Evolutionary conservation across 2,329 filamentous ascomycete genomes (phyloP), one percentile per base, ranked within the genome.

Genomic region (Trichoderma sp.): DNA sequence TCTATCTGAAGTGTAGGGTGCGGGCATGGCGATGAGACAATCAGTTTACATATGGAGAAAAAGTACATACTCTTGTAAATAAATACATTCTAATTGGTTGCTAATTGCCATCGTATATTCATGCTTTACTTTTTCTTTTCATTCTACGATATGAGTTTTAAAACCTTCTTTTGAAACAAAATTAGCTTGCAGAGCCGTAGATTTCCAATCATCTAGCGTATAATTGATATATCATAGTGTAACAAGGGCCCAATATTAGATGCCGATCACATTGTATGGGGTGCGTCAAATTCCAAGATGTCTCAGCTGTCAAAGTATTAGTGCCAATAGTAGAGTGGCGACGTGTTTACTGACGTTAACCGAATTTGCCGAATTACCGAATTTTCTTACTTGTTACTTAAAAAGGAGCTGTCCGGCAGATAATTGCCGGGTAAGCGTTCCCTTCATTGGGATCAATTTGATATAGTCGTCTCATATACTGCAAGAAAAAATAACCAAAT

Each of bases 341-440:
- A 33, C 29, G 7, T 21, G 55, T 27, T n/a, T 16, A 4, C 19
- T 52, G 24, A 13, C 31, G 49, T 55, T 35, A 21, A 16, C 61
- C 47, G 61, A 64, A 55, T 19, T 55, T 29, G 40, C 61, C 61
- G 61, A 55, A 52, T 31, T 52, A 49, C 59, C 43, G 59, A 52
- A 29, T 21, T 31, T 29, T 16, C 49, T 55, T 63, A 47, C 60
- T 29, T 55, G 21, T 31, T 47, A 47, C 47, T 19, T 19, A 31
- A 64, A 63, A 64, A 37, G 53, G 33, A n/a, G 29, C 33, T 16
- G n/a, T 19, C 43, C 43, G 59, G 59, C 43, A 62, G 16, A 52
- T 64, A 31, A 49, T 40, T 62, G 29, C 21, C 52, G 52, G 14
- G 21, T 55, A 55, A 31, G 27, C 52, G n/a, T 49, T 21, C 11